These are phyloP conservation scores for Nevesoporus exiguus DNA, from an alignment of 768 basidiomycete species.

Conservation along the genomic window DNA sequence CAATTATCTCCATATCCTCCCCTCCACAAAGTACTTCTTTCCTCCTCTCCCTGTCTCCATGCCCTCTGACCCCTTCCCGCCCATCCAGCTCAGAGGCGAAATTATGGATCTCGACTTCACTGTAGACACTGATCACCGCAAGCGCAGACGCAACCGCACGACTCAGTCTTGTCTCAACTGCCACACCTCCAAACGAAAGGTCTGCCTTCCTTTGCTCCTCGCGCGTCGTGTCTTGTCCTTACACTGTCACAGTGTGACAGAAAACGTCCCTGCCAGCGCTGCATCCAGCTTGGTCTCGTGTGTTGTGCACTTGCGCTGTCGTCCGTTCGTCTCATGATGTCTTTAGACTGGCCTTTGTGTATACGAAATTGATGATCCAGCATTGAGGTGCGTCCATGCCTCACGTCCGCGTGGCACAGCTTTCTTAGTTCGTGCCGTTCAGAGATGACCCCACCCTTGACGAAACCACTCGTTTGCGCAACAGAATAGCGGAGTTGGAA, in stretches of 20 bases:
- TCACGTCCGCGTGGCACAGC: neutral
- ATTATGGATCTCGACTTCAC: slow-evolving; percentile 77
- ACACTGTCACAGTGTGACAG: slow-evolving; percentile 63
- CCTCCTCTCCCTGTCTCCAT: slow-evolving; percentile 38
- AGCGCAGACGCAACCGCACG: slow-evolving; percentile 86
- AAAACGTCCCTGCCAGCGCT: slow-evolving; percentile 86
- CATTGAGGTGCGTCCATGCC: slow-evolving; percentile 51
- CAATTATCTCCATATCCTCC: slow-evolving; percentile 46
- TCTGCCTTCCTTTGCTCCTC: slow-evolving; percentile 31
- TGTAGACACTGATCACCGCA: slow-evolving; percentile 71
- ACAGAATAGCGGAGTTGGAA: slow-evolving; percentile 90
- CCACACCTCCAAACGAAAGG: slow-evolving; percentile 93
- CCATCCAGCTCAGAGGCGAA: slow-evolving; percentile 68
- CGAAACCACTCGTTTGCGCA: slow-evolving; percentile 80
- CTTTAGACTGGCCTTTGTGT: slow-evolving; percentile 87
- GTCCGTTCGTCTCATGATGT: slow-evolving; percentile 2
- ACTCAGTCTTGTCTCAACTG: slow-evolving; percentile 87
- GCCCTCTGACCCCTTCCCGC: slow-evolving; percentile 50
- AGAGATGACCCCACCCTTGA: slow-evolving; percentile 88
- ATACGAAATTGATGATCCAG: slow-evolving; percentile 91
- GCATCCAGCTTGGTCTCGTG: slow-evolving; percentile 86
- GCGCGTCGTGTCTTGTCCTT: slow-evolving; percentile 1
- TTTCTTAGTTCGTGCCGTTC: slow-evolving; percentile 6
- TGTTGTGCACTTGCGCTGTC: slow-evolving; percentile 8
- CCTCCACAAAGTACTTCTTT: slow-evolving; percentile 44